Evolutionary conservation across 306 rosid genomes (phyloP).

Genomic region (Hippophae rhamnoides): DNA sequence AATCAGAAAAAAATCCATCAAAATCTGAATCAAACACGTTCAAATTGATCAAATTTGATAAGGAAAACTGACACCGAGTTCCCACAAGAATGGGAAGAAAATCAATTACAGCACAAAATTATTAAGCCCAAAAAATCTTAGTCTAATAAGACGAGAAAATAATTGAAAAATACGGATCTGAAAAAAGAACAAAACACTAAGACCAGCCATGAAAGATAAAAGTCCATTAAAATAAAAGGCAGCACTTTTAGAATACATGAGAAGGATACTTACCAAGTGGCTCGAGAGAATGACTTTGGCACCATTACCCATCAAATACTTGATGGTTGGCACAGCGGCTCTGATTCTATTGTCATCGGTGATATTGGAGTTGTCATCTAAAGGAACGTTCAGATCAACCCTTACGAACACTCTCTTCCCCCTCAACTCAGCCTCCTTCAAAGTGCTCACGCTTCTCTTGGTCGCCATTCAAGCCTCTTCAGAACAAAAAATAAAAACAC

Average conservation of each 20-base stretch:
- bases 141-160: neutral
- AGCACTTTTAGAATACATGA: neutral
- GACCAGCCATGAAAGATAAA: neutral
- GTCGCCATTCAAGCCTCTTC: conserved; percentile 54
- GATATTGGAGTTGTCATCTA: conserved; percentile 68
- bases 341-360: conserved; percentile 90
- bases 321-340: conserved; percentile 88
- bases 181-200: neutral
- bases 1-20: conserved; percentile 1
- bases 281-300: conserved; percentile 71
- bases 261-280: conserved; percentile 46
- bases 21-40: conserved; percentile 7
- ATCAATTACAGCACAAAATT: neutral
- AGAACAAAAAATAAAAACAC: neutral
- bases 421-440: conserved; percentile 82
- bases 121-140: too few relatives aligned
- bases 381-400: conserved; percentile 90
- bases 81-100: too few relatives aligned
- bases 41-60: conserved; percentile 9
- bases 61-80: neutral
- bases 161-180: conserved; percentile 8
- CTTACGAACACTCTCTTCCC: conserved; percentile 84
- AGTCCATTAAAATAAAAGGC: neutral
- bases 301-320: conserved; percentile 56
- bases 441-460: conserved; percentile 73